Evolutionary conservation across 495 filamentous ascomycete species (phyloP).

Genomic region (Neurospora discreta): DNA sequence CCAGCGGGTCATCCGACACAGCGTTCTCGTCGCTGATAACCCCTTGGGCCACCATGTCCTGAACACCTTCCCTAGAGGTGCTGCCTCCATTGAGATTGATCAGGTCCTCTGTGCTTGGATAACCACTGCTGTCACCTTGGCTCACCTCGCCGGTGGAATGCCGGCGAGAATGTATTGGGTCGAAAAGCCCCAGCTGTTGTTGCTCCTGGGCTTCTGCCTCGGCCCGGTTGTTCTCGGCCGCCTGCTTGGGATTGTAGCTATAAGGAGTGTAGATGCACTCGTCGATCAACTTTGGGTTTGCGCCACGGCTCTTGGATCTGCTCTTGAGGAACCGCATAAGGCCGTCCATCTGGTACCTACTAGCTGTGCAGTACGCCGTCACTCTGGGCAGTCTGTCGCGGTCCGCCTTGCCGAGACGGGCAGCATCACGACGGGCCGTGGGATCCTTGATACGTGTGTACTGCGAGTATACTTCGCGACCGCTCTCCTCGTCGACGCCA

Average conservation of each 20-base stretch:
- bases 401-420: slow-evolving; percentile 85
- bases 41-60: slow-evolving; percentile 17
- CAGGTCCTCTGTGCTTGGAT: slow-evolving; percentile 18
- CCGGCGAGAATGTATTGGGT: slow-evolving; percentile 43
- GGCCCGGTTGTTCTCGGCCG: background rate
- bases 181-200: slow-evolving; percentile 37
- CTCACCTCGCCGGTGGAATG: slow-evolving; percentile 19
- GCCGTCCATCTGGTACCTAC: slow-evolving; percentile 76
- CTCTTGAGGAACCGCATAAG: slow-evolving; percentile 85
- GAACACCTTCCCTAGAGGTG: slow-evolving; percentile 4
- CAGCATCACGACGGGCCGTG: slow-evolving; percentile 84
- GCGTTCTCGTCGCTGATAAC: slow-evolving; percentile 15
- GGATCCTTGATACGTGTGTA: slow-evolving; percentile 91
- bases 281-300: slow-evolving; percentile 83
- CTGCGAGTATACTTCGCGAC: slow-evolving; percentile 92
- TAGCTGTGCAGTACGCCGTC: slow-evolving; percentile 92
- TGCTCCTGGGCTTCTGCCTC: slow-evolving; percentile 17
- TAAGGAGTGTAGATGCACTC: slow-evolving; percentile 96
- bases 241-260: slow-evolving; percentile 46
- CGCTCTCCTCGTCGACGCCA: slow-evolving; percentile 71
- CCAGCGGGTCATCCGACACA: slow-evolving; percentile 18
- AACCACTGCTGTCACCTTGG: background rate
- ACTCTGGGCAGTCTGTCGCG: slow-evolving; percentile 77
- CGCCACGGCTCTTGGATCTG: slow-evolving; percentile 56
- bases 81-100: slow-evolving; percentile 13